Evolutionary conservation across 2,329 filamentous ascomycete species (phyloP), one percentile per base, ranked within the genome.

Genomic region (Mycogone perniciosa): DNA sequence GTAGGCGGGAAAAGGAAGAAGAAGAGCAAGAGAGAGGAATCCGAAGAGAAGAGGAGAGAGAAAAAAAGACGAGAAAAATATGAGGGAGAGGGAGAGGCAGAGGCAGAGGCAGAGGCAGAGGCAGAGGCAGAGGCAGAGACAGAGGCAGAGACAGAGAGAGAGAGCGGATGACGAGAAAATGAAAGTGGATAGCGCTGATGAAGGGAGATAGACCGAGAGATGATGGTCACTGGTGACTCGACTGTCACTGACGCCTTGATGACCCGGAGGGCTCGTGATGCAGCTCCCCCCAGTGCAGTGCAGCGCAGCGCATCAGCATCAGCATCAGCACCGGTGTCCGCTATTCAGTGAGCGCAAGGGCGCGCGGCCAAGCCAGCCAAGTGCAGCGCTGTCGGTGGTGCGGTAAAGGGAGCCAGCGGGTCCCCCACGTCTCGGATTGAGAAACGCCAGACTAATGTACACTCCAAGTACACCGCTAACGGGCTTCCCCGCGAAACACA

Each of bases 181-280:
- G 50, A 39, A n/a, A 44, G 34, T 33, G 27, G 44, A 52, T 48
- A 45, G 45, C 50, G 45, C 49, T 11, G 44, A 27, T 38, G 29
- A 30, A 46, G 9, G 47, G 34, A 37, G 26, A 45, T 42, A 46
- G 46, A 43, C 7, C 39, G 34, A 43, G 47, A 51, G 41, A 31
- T 41, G 35, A 53, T 40, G 41, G 31, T 34, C 38, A 45, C 33
- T 30, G 48, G n/a, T 33, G 27, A 33, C 34, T 31, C 37, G 48
- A 31, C 41, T 35, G 46, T 53, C 46, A 53, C 46, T 52, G 44
- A 42, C 39, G 39, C 37, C 50, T 52, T 47, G 30, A 49, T 52
- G 50, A 52, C 46, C 39, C 44, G 51, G 20, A 48, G 44, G 37
- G 37, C 51, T 53, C 47, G 51, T 53, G 51, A 53, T 53, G 46